Percentiles rank a stretch among this genome's conserved stretches.
Conservation (phyloP, 441 rosid genomes). For the Adansonia madagascariensis region DNA sequence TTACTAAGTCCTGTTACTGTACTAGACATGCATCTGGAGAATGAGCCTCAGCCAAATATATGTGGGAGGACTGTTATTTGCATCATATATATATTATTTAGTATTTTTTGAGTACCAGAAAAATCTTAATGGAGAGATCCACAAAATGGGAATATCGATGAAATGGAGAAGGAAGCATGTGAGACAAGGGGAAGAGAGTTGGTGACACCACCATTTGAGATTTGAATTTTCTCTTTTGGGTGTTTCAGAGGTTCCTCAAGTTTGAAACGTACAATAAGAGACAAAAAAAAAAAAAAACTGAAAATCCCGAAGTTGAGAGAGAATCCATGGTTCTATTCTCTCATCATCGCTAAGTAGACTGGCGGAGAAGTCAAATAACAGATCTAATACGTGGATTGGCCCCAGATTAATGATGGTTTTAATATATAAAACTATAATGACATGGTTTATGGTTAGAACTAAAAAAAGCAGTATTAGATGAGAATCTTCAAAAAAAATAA, state of each 20-base stretch:
- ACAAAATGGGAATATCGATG: background rate
- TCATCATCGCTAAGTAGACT: background rate
- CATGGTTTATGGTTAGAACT: background rate
- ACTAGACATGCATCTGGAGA: too few species aligned
- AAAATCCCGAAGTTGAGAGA: background rate
- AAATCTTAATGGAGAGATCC: background rate
- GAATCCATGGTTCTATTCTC: too few species aligned
- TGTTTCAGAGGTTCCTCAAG: background rate
- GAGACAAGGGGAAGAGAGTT: background rate
- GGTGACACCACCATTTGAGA: conserved; percentile 4
- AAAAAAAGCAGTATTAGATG: too few species aligned
- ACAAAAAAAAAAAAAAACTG: too few species aligned
- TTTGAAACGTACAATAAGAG: too few species aligned
- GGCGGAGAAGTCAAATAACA: background rate
- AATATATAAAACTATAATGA: background rate
- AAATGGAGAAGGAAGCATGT: background rate
- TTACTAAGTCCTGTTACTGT: conserved; percentile 4
- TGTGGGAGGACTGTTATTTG: conserved; percentile 28
- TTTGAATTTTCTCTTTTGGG: background rate
- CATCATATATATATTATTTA: background rate
- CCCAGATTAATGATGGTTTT: too few species aligned
- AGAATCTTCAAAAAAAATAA: too few species aligned
- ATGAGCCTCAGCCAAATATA: background rate
- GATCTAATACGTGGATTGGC: background rate
- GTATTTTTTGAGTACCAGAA: background rate